phyloP scores from a whole-genome alignment of 176 grass and related monocot genomes.

The bread wheat (Triticum aestivum) region DNA sequence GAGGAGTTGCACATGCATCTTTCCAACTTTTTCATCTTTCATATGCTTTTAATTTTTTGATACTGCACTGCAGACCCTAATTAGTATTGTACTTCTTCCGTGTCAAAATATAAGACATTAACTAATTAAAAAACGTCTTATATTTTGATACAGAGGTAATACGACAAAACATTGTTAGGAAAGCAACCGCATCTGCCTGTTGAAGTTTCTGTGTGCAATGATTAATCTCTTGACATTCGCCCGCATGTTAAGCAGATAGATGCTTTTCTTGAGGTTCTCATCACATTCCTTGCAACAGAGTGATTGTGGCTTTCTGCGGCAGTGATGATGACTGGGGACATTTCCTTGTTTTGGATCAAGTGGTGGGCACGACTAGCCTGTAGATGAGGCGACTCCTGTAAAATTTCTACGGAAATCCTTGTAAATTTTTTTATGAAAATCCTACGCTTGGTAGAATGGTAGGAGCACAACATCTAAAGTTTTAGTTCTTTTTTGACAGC shows the following conservation, averaged over 20 bases:
- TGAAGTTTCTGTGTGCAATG: slow-evolving; percentile 4
- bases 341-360: background rate
- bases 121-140: too few relatives aligned
- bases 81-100: too few relatives aligned
- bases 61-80: too few relatives aligned
- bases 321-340: slow-evolving; percentile 10
- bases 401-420: too few relatives aligned
- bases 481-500: too few relatives aligned
- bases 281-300: slow-evolving; percentile 7
- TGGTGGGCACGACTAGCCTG: background rate
- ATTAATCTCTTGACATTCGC: slow-evolving; percentile 2
- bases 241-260: slow-evolving; percentile 4
- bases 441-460: too few relatives aligned
- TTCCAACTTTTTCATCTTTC: too few relatives aligned
- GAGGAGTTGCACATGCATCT: too few relatives aligned
- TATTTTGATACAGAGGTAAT: background rate
- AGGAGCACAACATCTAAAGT: too few relatives aligned
- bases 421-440: too few relatives aligned
- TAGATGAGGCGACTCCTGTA: background rate
- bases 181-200: slow-evolving; percentile 31
- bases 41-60: too few relatives aligned
- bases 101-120: too few relatives aligned
- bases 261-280: background rate
- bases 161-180: background rate
- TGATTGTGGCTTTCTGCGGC: slow-evolving; percentile 23